Base-by-base conservation (phyloP, 2,329 filamentous ascomycete genomes). In the Colletotrichum cuscutae region DNA sequence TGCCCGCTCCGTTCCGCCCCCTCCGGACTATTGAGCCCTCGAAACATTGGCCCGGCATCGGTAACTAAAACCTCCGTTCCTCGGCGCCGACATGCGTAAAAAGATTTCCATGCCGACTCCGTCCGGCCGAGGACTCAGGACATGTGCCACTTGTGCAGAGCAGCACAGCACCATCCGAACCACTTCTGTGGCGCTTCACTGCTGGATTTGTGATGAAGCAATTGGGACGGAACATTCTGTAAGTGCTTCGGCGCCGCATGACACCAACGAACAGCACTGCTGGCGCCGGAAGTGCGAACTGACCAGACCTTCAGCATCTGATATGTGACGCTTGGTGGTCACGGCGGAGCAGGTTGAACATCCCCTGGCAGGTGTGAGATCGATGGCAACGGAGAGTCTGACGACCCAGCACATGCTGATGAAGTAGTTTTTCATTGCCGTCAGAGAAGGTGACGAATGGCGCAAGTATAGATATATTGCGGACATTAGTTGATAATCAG, bases 1-100 rank as follows among this genome's bases (percentile, higher is more conserved):
- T 3, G 15, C 24, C 30, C 19, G 8, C 42, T n/a, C 61, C 42
- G 62, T 65, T 22, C 62, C 62, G 62, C 22, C n/a, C 13, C 15
- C 32, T 37, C 68, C 68, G 68, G 62, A 54, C 42, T 26, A 22
- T 12, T 24, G 54, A 66, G 49, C 68, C 15, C 24, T 69, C 54
- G 32, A 11, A 22, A 32, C 19, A 66, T 28, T 9, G 24, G 13
- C 12, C 56, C 62, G 53, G 42, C 8, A 4, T 65, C 62, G 68
- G 68, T 42, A 13, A 66, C 28, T 57, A 42, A 30, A 46, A 13
- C 60, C 13, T 46, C 68, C 68, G 68, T 22, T 19, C 28, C 53
- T 37, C 62, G 56, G 42, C 19, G 22, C 68, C 35, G 54, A 35
- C 5, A n/a, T 19, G 22, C 49, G 19, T 13, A 7, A 8, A 26